Conservation (phyloP, 139 green algal genomes). For the Chlorella vulgaris region DNA sequence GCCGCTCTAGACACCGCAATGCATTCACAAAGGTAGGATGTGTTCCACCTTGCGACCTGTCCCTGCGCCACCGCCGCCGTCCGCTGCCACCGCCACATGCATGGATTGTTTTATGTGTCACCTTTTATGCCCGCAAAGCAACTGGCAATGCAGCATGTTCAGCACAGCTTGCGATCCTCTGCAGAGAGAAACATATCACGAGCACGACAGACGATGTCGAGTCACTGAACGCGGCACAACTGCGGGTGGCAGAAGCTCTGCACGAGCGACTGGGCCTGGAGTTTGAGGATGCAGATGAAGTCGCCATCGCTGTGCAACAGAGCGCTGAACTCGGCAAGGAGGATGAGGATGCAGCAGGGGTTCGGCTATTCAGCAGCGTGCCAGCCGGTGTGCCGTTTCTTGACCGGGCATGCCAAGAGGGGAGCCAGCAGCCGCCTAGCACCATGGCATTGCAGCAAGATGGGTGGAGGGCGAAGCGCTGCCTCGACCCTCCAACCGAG, state of each 20-base stretch:
- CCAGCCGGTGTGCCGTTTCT: neutral
- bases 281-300: neutral
- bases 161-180: too few species aligned
- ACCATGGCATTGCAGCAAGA: neutral
- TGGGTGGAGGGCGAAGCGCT: neutral
- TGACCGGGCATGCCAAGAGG: neutral
- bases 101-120: too few species aligned
- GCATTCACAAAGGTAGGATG: too few species aligned
- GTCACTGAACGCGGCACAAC: conserved; percentile 22
- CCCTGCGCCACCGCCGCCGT: too few species aligned
- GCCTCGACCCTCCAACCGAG: neutral
- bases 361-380: conserved; percentile 25
- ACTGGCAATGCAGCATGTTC: too few species aligned
- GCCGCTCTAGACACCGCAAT: too few species aligned
- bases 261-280: conserved; percentile 10
- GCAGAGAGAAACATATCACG: neutral
- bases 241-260: conserved; percentile 24
- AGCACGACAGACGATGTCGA: neutral
- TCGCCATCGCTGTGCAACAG: too few species aligned
- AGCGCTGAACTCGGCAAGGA: too few species aligned
- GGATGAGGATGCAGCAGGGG: conserved; percentile 3
- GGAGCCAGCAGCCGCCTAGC: neutral
- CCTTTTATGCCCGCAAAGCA: too few species aligned
- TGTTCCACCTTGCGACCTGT: too few species aligned
- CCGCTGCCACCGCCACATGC: too few species aligned